Base-by-base conservation (phyloP, 768 basidiomycete species). In the Phlebiopsis gigantea region DNA sequence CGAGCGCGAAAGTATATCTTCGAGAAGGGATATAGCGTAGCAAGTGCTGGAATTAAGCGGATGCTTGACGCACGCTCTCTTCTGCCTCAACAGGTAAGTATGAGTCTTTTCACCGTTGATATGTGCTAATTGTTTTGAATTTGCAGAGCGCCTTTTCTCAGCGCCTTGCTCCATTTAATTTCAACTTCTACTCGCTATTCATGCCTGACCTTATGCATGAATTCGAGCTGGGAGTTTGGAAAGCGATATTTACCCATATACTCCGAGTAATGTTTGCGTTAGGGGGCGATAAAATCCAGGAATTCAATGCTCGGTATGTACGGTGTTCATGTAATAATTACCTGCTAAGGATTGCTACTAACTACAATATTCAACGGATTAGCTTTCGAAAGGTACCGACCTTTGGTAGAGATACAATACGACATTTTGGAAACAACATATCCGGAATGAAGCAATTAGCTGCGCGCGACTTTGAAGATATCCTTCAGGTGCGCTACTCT, bases 291-390 rank as follows among this genome's bases (percentile, higher is more conserved):
- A 28, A 14, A 9, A 30, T 59, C 1, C 47, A 28, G 1, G 54
- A 59, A 44, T 39, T 66, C 9, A 62, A 64, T 30, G 2, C 17
- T 12, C 52, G 63, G 63, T 64, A 14, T 14, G 31, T 34, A 34
- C 31, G 14, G 7, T 7, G 31, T 14, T 14, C 31, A 34, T 34
- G 31, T 14, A 34, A 34, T 34, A 14, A 34, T 7, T 7, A 14
- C 31, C 31, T 34, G 14, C n/a, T n/a, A n/a, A 75, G 72, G 57
- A 56, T 60, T 1, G 73, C 76, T 60, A 67, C 62, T 1, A 77
- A 77, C 61, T 73, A 72, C 59, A n/a, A 74, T 68, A 0, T 69
- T 73, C 4, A 77, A 70, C 0, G 72, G 66, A 0, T 72, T 30
- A 69, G 68, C 5, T 68, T 65, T 42, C 57, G 67, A 8, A 45